A percentile compares a stretch with the other conserved stretches of the same genome.
Evolutionary conservation across 2,329 filamentous ascomycete genomes (phyloP).

Genomic region (Didymella keratinophila): DNA sequence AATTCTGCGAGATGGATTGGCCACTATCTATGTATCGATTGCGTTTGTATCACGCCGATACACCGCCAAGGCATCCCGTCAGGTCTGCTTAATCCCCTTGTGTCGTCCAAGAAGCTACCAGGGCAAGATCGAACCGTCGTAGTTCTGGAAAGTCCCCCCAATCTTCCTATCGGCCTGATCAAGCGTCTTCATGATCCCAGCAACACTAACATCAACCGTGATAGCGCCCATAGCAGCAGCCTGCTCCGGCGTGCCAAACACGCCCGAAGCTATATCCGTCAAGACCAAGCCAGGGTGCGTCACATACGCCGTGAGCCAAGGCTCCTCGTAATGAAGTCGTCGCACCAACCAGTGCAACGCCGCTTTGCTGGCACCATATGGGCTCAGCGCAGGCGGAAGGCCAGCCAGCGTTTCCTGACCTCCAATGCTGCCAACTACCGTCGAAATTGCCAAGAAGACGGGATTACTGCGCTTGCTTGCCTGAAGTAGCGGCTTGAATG

Average conservation of each 20-base stretch:
- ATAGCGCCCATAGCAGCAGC: not conserved
- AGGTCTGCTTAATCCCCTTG: too few relatives aligned
- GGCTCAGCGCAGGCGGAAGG: not conserved
- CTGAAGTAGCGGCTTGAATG: not conserved
- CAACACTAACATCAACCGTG: not conserved
- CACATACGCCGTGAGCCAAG: not conserved
- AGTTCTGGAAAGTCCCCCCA: constrained; percentile 1
- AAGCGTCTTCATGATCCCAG: constrained; percentile 1
- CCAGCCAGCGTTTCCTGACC: not conserved
- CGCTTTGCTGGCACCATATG: constrained; percentile 3
- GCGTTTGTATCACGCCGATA: too few relatives aligned
- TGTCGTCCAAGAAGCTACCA: not conserved
- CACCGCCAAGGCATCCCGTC: too few relatives aligned
- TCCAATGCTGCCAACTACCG: not conserved
- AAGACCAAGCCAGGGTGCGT: constrained; percentile 3
- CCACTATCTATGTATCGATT: too few relatives aligned
- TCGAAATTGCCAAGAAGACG: constrained; percentile 2
- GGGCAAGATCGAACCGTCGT: not conserved
- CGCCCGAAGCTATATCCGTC: not conserved
- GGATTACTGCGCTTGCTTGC: not conserved
- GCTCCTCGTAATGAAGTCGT: constrained; percentile 2
- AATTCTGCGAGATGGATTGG: too few relatives aligned
- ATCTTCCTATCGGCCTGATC: not conserved
- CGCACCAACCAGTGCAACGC: not conserved
- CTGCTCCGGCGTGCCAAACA: not conserved